Conservation (phyloP, 202 grass and related monocot species). For the Cymbopogon flexuosus region DNA sequence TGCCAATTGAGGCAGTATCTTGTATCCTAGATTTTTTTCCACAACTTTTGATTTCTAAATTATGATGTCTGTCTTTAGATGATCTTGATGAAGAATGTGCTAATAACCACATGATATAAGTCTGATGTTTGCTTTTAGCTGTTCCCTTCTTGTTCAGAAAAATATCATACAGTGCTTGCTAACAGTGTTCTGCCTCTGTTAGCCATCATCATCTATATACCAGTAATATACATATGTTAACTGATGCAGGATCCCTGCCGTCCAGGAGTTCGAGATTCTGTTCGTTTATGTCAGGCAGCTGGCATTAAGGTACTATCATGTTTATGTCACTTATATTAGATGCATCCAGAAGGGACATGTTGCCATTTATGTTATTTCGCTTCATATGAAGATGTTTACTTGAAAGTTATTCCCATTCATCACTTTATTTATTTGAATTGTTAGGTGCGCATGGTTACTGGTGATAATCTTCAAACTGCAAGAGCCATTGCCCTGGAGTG, state of each 20-base stretch:
- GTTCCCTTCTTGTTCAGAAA: not conserved
- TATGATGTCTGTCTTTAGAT: slow-evolving; percentile 4
- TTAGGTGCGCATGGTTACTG: slow-evolving; percentile 96
- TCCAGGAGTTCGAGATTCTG: slow-evolving; percentile 72
- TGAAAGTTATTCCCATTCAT: not conserved
- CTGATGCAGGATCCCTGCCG: slow-evolving; percentile 86
- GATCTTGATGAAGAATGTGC: slow-evolving; percentile 4
- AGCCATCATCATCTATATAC: not conserved
- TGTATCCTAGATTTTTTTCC: not conserved
- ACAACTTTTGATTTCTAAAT: not conserved
- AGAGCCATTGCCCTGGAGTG: slow-evolving; percentile 96
- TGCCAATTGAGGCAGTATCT: not conserved
- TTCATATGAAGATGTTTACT: not conserved
- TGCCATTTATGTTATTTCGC: not conserved
- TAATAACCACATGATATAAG: not conserved
- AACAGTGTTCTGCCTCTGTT: not conserved
- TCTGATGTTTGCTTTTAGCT: not conserved
- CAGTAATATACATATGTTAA: slow-evolving; percentile 7
- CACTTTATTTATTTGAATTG: slow-evolving; percentile 29
- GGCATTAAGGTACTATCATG: slow-evolving; percentile 66
- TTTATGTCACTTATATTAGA: not conserved
- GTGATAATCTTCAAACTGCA: slow-evolving; percentile 92
- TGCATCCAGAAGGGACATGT: not conserved
- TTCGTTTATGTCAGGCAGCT: slow-evolving; percentile 57
- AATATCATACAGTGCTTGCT: not conserved